phyloP scores from a whole-genome alignment of 2,329 filamentous ascomycete genomes.

The Penicillium paneum region DNA sequence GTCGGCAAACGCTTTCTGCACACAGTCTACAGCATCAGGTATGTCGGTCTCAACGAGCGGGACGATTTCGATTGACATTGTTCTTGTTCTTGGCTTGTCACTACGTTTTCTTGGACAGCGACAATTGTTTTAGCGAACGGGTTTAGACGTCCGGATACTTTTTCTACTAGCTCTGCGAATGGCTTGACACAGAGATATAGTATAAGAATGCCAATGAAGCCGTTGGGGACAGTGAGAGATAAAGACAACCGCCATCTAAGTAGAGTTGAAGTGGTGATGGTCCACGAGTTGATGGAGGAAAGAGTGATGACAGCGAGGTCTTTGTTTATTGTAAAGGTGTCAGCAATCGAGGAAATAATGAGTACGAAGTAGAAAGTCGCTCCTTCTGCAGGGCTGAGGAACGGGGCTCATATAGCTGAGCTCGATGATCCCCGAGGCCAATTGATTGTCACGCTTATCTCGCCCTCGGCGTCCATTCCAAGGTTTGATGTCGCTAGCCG shows the following conservation, averaged over 20 bases:
- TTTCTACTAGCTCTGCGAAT: conserved; percentile 32
- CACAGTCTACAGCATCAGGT: conserved; percentile 60
- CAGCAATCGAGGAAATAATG: conserved; percentile 3
- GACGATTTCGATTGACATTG: conserved; percentile 55
- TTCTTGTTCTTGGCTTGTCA: conserved; percentile 13
- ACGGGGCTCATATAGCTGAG: conserved; percentile 20
- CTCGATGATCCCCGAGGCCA: conserved; percentile 1
- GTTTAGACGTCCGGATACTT: conserved; percentile 19
- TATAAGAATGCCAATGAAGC: conserved; percentile 33
- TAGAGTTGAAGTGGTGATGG: conserved; percentile 16
- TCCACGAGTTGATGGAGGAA: conserved; percentile 14
- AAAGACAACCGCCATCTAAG: conserved; percentile 35
- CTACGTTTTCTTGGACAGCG: conserved; percentile 16
- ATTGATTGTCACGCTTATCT: conserved; percentile 8
- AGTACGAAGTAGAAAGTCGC: conserved; percentile 6
- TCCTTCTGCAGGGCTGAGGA: background rate
- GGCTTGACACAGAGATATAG: conserved; percentile 34
- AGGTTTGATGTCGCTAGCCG: conserved; percentile 14
- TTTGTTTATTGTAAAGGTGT: conserved; percentile 5
- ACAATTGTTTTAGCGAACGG: conserved; percentile 14
- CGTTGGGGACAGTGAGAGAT: conserved; percentile 31
- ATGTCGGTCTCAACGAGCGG: conserved; percentile 59
- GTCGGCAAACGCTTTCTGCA: conserved; percentile 63
- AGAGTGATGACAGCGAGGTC: background rate
- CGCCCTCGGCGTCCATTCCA: conserved; percentile 6